These are phyloP conservation scores for Populus pruinosa DNA, from an alignment of 345 rosid species.

Conservation along the genomic window DNA sequence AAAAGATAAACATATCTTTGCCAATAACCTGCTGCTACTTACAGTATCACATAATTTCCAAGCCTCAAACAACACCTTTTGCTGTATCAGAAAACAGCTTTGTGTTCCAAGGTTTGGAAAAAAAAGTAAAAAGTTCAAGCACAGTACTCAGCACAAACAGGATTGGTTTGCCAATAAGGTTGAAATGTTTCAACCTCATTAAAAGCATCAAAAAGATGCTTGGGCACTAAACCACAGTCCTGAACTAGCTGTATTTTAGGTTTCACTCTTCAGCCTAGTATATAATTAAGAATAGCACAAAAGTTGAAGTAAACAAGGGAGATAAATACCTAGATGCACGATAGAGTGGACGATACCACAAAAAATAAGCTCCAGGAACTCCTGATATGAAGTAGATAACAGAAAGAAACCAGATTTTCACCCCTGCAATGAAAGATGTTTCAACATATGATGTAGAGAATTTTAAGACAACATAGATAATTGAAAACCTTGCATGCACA, in stretches of 20 bases:
- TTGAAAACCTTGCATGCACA: neutral
- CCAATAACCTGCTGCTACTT: neutral
- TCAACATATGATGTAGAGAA: neutral
- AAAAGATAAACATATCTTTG: neutral
- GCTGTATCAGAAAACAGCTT: neutral
- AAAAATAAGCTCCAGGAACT: slow-evolving; percentile 58
- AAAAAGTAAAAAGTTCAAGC: neutral
- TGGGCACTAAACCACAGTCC: neutral
- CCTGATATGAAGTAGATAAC: slow-evolving; percentile 85
- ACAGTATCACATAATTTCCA: neutral
- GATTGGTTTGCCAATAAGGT: too few relatives aligned
- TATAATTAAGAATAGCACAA: neutral
- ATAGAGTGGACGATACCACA: slow-evolving; percentile 90
- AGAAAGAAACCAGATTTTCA: slow-evolving; percentile 91
- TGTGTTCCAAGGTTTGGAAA: neutral
- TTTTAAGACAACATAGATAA: neutral
- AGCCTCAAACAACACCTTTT: neutral
- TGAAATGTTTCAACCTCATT: too few relatives aligned
- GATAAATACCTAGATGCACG: slow-evolving; percentile 71
- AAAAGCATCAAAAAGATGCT: too few relatives aligned
- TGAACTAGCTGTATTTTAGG: neutral
- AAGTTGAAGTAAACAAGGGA: neutral
- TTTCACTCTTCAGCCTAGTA: neutral
- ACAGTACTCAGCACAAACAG: neutral
- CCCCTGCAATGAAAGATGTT: slow-evolving; percentile 44